Evolutionary conservation across 257 asterid species (phyloP), one percentile per base, ranked within the genome.

Genomic region (Petunia axillaris): DNA sequence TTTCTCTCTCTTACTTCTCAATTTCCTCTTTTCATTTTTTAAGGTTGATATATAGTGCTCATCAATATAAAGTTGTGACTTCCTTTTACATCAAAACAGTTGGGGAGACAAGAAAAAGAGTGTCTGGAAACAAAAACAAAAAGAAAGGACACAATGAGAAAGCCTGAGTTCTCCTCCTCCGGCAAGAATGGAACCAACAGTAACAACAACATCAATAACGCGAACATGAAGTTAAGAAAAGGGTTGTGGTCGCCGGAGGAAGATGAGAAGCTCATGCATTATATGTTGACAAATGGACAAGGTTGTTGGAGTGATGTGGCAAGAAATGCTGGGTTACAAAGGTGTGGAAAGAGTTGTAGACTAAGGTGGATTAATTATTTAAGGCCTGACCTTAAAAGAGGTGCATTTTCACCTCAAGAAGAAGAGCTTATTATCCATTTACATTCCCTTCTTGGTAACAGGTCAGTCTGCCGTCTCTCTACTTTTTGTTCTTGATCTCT

Each of bases 241-340:
- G 94, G 94, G 80, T 65, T 90, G 46, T 90, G 93, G 93, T 90
- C 93, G 6, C 93, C 93, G 0, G 91, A 89, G 8, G 90, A 89
- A 82, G 93, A 89, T 53, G 91, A 89, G 38, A 89, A 87, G 66
- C 79, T 88, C 54, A 86, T 89, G 91, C 87, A 76, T 8, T 90
- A 90, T 74, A 90, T 90, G 94, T 52, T 90, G 0, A 81, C 85
- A 1, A 90, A 88, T 64, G 94, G 94, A 13, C 94, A 90, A 54
- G 94, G 94, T 0, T 90, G 90, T 67, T 90, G 94, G 94, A 90
- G 90, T 44, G 90, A 88, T 54, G 91, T 90, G 35, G 94, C 94
- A 0, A 63, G 92, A 57, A 90, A 85, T 85, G 91, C 94, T 0
- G 94, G 94, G 1, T 73, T 90, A 39, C 91, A 82, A 16, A 87